These are phyloP conservation scores for Candida gigantensis DNA, from an alignment of 1,139 yeast genomes.

Conservation along the genomic window DNA sequence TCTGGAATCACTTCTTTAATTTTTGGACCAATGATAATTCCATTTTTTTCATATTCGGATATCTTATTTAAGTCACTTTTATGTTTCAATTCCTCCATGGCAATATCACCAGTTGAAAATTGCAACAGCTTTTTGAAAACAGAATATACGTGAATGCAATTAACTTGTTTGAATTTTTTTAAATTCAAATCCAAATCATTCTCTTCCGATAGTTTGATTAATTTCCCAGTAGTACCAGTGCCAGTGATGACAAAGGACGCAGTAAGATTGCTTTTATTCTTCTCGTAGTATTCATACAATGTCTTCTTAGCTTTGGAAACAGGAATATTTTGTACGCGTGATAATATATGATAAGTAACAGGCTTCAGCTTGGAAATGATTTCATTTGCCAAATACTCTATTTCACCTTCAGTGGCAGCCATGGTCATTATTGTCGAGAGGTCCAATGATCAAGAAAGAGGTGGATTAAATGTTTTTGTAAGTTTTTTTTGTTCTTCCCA, in stretches of 20 bases:
- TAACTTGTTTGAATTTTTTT: conserved; percentile 22
- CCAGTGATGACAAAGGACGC: conserved; percentile 42
- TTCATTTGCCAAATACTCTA: conserved; percentile 30
- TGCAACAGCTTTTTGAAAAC: conserved; percentile 22
- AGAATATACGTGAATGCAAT: conserved; percentile 36
- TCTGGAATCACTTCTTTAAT: conserved; percentile 14
- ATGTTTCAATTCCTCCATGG: conserved; percentile 29
- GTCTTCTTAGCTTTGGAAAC: conserved; percentile 30
- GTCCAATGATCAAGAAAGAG: no score
- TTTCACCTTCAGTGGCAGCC: conserved; percentile 30
- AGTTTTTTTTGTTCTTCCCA: no score
- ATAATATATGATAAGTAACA: conserved; percentile 32
- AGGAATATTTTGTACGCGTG: conserved; percentile 30
- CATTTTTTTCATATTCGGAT: conserved; percentile 26
- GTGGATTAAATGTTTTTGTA: no score
- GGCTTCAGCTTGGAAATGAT: conserved; percentile 26
- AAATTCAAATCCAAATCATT: conserved; percentile 18
- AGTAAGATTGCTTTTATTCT: conserved; percentile 30
- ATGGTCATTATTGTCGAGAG: conserved; percentile 35
- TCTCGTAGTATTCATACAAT: conserved; percentile 32
- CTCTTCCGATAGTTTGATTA: conserved; percentile 25
- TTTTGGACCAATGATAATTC: conserved; percentile 39
- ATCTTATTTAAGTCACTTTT: conserved; percentile 21
- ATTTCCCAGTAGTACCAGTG: conserved; percentile 8
- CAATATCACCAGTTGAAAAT: conserved; percentile 26